phyloP scores from a whole-genome alignment of 306 rosid genomes.

The Fragaria nilgerrensis region DNA sequence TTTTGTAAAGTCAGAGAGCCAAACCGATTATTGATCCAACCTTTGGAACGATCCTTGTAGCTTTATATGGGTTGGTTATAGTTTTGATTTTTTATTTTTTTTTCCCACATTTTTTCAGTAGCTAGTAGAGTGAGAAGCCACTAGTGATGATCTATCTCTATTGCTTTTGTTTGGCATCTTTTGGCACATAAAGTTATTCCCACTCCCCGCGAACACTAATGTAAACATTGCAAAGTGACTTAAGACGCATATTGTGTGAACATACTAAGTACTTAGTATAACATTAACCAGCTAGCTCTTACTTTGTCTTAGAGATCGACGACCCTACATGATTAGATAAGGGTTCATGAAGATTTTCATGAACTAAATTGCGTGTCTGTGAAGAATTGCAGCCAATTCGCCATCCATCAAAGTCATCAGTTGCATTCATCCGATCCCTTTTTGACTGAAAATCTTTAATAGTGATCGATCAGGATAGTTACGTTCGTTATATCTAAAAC shows the following conservation, averaged over 20 bases:
- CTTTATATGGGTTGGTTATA: constrained; percentile 30
- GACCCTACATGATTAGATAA: constrained; percentile 7
- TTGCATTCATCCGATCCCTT: constrained; percentile 6
- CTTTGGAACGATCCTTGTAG: constrained; percentile 35
- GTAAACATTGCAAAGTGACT: neutral
- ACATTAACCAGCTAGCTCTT: neutral
- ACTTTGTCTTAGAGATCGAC: constrained; percentile 7
- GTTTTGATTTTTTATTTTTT: neutral
- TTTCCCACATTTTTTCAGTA: constrained; percentile 4
- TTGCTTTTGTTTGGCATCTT: constrained; percentile 41
- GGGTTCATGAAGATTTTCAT: constrained; percentile 14
- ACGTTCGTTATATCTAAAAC: neutral
- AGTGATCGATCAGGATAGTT: constrained; percentile 17
- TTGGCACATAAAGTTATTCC: constrained; percentile 39
- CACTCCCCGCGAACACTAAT: constrained; percentile 29
- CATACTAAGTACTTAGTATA: neutral
- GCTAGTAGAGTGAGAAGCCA: constrained; percentile 25
- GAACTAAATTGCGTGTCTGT: constrained; percentile 25
- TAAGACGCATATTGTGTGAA: constrained; percentile 2
- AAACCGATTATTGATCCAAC: constrained; percentile 2
- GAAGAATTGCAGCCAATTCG: neutral
- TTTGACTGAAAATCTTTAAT: constrained; percentile 24
- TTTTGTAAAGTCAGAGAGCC: constrained; percentile 8
- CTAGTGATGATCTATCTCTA: constrained; percentile 23
- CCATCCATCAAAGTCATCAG: neutral